Conservation (phyloP, 495 filamentous ascomycete species). For the Geoglossum glabrum region DNA sequence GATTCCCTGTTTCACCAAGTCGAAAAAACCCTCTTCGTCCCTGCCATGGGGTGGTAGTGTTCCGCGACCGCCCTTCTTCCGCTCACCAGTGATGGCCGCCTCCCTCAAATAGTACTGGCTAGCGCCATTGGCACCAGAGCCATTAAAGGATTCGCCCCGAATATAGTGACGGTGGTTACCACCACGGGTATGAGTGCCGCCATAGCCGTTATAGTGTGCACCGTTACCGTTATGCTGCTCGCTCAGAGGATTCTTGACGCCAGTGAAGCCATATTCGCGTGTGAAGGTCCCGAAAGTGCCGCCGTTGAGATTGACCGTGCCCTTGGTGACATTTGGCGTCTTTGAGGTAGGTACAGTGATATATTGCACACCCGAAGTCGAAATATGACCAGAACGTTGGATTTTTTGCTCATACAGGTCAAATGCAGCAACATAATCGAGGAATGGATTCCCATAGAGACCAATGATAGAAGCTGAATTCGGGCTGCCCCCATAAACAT, state of each 20-base stretch:
- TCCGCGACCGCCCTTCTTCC: not conserved
- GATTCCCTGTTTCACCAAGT: conserved; percentile 1
- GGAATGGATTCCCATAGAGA: conserved; percentile 2
- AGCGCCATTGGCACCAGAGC: too few species aligned
- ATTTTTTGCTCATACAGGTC: conserved; percentile 3
- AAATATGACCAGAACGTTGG: not conserved
- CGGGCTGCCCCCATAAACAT: conserved; percentile 2
- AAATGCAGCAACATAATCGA: conserved; percentile 5
- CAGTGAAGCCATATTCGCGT: not conserved
- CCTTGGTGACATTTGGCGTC: not conserved
- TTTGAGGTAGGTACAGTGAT: conserved; percentile 5
- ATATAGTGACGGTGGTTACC: too few species aligned
- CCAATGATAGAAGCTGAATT: conserved; percentile 5
- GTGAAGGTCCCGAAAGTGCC: conserved; percentile 4
- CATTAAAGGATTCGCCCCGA: too few species aligned
- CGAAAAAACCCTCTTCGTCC: conserved; percentile 5
- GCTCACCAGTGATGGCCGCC: not conserved
- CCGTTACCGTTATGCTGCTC: too few species aligned
- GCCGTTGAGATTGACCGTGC: conserved; percentile 2
- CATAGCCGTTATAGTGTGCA: too few species aligned
- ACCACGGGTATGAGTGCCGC: too few species aligned
- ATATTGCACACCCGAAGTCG: conserved; percentile 3
- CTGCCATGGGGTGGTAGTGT: not conserved
- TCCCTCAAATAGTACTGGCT: not conserved
- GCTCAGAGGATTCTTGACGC: not conserved